phyloP scores from a whole-genome alignment of 2,329 filamentous ascomycete genomes.

The Cadophora sp. region DNA sequence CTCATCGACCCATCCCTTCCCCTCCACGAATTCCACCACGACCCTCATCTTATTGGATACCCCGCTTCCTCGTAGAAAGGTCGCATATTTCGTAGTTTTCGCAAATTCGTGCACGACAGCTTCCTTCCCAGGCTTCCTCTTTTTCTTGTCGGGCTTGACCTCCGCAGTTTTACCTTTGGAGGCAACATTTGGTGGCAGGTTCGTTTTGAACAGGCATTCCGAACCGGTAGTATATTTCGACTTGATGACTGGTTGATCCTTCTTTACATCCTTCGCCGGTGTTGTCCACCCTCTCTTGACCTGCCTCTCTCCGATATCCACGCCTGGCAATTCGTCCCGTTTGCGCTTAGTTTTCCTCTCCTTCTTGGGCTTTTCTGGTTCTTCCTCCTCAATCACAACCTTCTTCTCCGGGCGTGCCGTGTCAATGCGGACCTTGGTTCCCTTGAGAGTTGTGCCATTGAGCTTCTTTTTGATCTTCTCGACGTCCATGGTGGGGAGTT shows the following conservation, averaged over 20 bases:
- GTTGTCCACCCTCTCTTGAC: constrained; percentile 54
- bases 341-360: constrained; percentile 55
- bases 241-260: constrained; percentile 64
- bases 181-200: constrained; percentile 66
- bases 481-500: constrained; percentile 80
- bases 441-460: constrained; percentile 84
- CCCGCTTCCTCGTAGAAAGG: constrained; percentile 72
- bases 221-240: constrained; percentile 82
- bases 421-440: constrained; percentile 84
- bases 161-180: constrained; percentile 47
- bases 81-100: constrained; percentile 81
- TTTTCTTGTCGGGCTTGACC: constrained; percentile 54
- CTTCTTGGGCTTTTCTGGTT: constrained; percentile 51
- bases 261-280: constrained; percentile 58
- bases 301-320: constrained; percentile 66
- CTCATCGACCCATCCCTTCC: constrained; percentile 86
- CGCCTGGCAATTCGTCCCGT: constrained; percentile 63
- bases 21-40: constrained; percentile 76
- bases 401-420: constrained; percentile 72
- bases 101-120: constrained; percentile 88
- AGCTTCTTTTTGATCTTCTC: constrained; percentile 92
- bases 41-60: constrained; percentile 52
- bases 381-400: constrained; percentile 45
- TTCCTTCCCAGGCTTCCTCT: constrained; percentile 66
- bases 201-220: constrained; percentile 86